Evolutionary conservation across 345 rosid species (phyloP).

Genomic region (Litchi chinensis): DNA sequence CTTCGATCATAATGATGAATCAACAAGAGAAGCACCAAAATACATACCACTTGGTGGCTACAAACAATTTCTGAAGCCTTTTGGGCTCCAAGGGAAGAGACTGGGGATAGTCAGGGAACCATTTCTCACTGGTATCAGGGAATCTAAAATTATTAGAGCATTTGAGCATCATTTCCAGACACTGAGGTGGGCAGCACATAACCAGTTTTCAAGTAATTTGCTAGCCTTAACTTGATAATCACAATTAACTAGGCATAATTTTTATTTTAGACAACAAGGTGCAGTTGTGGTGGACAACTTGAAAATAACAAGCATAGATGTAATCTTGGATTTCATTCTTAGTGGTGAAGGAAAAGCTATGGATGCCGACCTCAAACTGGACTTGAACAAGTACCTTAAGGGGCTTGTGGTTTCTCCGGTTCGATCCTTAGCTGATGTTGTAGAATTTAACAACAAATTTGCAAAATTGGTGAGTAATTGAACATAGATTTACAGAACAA

Average conservation of each 20-base stretch:
- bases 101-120: conserved; percentile 34
- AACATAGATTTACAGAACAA: neutral
- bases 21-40: conserved; percentile 43
- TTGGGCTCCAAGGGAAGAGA: conserved; percentile 41
- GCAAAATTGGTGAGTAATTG: neutral
- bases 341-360: conserved; percentile 22
- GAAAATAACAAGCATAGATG: conserved; percentile 18
- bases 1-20: conserved; percentile 45
- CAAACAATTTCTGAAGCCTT: conserved; percentile 33
- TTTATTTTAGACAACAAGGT: conserved; percentile 30
- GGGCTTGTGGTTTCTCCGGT: conserved; percentile 38
- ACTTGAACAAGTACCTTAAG: conserved; percentile 37
- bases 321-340: neutral
- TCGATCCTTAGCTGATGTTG: conserved; percentile 37
- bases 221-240: neutral
- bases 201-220: neutral
- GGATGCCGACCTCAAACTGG: conserved; percentile 37
- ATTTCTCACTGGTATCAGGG: conserved; percentile 8
- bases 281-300: conserved; percentile 38
- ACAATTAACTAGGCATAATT: neutral
- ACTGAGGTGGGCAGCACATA: conserved; percentile 28
- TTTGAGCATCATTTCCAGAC: conserved; percentile 37
- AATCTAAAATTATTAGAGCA: neutral
- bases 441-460: conserved; percentile 13
- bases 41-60: conserved; percentile 53